Percentiles rank a stretch among this genome's conserved stretches.
These are phyloP conservation scores for Alternaria angustiovoidea DNA, from an alignment of 2,329 filamentous ascomycete genomes.

Conservation along the genomic window DNA sequence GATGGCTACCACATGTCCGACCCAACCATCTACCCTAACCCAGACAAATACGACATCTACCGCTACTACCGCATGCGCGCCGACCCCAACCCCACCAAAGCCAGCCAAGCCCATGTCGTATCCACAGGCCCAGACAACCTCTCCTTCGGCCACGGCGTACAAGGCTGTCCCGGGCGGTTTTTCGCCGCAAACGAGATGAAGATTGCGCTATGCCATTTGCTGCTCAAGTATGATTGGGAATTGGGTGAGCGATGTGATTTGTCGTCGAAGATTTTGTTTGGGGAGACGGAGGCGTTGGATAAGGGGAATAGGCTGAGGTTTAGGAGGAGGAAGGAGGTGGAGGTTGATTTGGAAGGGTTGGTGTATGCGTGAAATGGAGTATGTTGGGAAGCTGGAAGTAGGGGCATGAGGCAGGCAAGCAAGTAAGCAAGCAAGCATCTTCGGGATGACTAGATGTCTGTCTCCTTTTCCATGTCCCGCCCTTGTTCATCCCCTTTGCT, in stretches of 20 bases:
- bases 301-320: neutral
- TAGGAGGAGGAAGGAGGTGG: neutral
- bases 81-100: neutral
- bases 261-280: neutral
- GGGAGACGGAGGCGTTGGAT: neutral
- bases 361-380: neutral
- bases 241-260: neutral
- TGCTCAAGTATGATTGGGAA: constrained; percentile 26
- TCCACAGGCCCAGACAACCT: constrained; percentile 13
- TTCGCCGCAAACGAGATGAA: constrained; percentile 33
- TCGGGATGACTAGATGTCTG: no score
- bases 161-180: constrained; percentile 29
- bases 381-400: fast-evolving
- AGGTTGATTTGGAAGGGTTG: constrained; percentile 1
- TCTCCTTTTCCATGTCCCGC: no score
- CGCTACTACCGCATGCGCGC: neutral
- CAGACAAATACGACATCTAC: constrained; percentile 1
- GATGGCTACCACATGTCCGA: neutral
- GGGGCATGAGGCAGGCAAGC: no score
- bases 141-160: constrained; percentile 23
- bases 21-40: neutral
- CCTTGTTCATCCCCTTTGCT: no score
- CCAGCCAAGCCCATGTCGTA: neutral
- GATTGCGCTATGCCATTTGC: constrained; percentile 21
- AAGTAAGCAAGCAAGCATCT: no score